Evolutionary conservation across 2,329 filamentous ascomycete genomes (phyloP), one percentile per base, ranked within the genome.

Genomic region (Rutstroemia sydowiana): DNA sequence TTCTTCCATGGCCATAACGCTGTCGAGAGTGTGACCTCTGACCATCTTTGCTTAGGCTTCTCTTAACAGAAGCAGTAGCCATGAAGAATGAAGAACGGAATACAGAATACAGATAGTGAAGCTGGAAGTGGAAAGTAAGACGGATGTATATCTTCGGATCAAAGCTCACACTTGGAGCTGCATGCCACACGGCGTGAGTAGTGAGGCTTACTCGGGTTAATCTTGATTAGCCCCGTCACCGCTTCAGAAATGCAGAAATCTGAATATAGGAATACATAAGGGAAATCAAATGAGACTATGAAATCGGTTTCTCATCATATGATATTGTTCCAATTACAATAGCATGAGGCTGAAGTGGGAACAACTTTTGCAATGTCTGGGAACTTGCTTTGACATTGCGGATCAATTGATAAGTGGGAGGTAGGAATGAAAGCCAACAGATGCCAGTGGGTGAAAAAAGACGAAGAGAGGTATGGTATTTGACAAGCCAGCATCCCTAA

Each of bases 181-280:
- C 41, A 51, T 51, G 48, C 48, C 41, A 51, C 41, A 45, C 30
- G 26, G 36, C 32, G 40, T 18, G 28, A 41, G 23, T 20, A 41
- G 48, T 51, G 48, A 51, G 48, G 48, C 48, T 51, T 45, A 51
- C 48, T 51, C 48, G 48, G 48, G 41, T 51, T 51, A 51, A 51
- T 51, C 34, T 51, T 39, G 48, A 51, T 51, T 51, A 45, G 41
- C 48, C 48, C 48, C n/a, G 41, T 51, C 48, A 51, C 48, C 48
- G 41, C 48, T 45, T 32, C 21, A 23, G 11, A 51, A 21, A 51
- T 51, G 40, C 31, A 45, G 48, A 45, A 21, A 41, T 21, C 5
- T 20, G 18, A 41, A 41, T 41, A 41, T 41, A 23, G 23, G 36
- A 45, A 28, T 21, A 51, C 41, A 51, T 51, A 39, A 51, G 26